Base-by-base conservation (phyloP, 1,284 basidiomycete species). In the Trichosporon faecale region DNA sequence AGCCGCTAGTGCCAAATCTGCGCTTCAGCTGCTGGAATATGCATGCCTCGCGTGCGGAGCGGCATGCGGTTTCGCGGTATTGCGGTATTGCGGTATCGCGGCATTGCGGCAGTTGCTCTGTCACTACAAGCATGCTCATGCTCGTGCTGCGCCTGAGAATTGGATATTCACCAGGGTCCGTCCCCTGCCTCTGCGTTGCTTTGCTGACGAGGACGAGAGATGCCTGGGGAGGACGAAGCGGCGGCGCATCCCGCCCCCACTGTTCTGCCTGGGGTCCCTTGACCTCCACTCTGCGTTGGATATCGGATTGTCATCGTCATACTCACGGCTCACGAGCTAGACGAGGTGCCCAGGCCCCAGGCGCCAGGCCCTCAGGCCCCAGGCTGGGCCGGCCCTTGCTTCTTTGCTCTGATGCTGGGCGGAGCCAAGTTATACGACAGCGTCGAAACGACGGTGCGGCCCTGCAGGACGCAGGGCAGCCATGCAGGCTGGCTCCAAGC, bases 391-490 rank as follows among this genome's bases (percentile, higher is more conserved):
- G 44, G 44, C 5, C 9, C 35, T 37, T 37, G 35, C 1, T 14
- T 14, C 12, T 12, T 37, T 9, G 12, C 35, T 12, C 12, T 37
- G 11, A 12, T 37, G 11, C 35, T 37, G 44, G 55, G 57, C 57
- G 57, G 57, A 61, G 57, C 57, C 57, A 61, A 61, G 57, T 61
- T 61, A 61, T 61, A 61, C 57, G 57, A 61, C 57, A 31, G 29
- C 55, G 27, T 61, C 57, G 52, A 61, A 33, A 61, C 57, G 57
- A 61, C 57, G 7, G 57, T 6, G 5, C 14, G 40, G 16, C n/a
- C 29, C 55, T 57, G 25, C 49, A 29, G 55, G 18, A 23, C 23
- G 12, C 25, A 16, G 27, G 27, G 27, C 29, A 12, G 33, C 29
- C 57, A 33, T 14, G 57, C 14, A n/a, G 21, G 21, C 49, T 9